Evolutionary conservation across 306 rosid species (phyloP), one percentile per base, ranked within the genome.

Genomic region (Cicer arietinum): DNA sequence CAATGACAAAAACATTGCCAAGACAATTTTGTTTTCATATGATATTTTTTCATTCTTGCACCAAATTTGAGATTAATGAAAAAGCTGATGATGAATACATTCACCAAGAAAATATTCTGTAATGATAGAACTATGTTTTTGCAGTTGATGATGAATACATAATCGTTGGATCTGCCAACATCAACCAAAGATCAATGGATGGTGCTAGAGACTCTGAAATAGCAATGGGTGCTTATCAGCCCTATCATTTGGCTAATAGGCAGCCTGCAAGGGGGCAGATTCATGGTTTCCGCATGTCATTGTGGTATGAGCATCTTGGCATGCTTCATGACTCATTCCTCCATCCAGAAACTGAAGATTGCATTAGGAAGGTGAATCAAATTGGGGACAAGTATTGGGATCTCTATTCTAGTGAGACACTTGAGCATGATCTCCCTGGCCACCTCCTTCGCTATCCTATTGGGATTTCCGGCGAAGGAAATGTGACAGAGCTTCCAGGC

Each of bases 151-250:
- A 88, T 52, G 92, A 88, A 77, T 88, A 88, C 85, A 84, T 88
- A 84, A 88, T 88, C 16, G 17, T 88, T 30, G 90, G 92, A 69
- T 88, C 92, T 44, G 92, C 92, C 6, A 88, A 88, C 84, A 88
- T 89, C 71, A 89, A 89, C 83, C 92, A 89, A 60, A 84, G 92
- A 83, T 89, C 92, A 68, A 89, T 89, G 90, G 92, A 89, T 65
- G 92, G 92, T 14, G 84, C 92, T 3, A 86, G 89, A 78, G 92
- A 89, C 84, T 72, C 90, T 3, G 92, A 89, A 82, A 47, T 89
- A n/a, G 92, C 92, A 0, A 89, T 89, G 90, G 92, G 92, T 3
- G 90, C 79, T 10, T 89, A 82, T 64, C 92, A 89, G 39, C 92
- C 92, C 0, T 47, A 60, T 69, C 90, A 86, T 80, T 75, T 89